Evolutionary conservation across 345 rosid species (phyloP).

Genomic region (Pugionium dolabratum): DNA sequence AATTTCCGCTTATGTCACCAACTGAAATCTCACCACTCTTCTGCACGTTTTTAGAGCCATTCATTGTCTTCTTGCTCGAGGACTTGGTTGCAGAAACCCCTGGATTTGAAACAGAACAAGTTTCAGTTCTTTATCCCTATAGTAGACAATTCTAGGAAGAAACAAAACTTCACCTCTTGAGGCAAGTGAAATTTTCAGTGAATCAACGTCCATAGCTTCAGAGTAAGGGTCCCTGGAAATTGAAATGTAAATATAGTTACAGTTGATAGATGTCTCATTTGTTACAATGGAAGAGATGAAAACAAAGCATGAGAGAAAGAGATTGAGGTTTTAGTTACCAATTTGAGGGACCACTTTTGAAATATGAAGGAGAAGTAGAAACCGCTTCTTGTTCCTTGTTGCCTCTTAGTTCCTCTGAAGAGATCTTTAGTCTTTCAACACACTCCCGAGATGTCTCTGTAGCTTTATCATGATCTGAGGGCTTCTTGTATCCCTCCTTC

Average conservation of each 20-base stretch:
- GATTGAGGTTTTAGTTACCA: slow-evolving; percentile 22
- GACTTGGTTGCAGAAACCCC: slow-evolving; percentile 12
- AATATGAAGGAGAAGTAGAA: not conserved
- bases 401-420: slow-evolving; percentile 26
- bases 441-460: slow-evolving; percentile 35
- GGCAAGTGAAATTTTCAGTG: slow-evolving; percentile 38
- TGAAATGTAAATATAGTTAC: not conserved
- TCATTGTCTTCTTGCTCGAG: slow-evolving; percentile 27
- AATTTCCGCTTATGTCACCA: slow-evolving; percentile 16
- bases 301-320: not conserved
- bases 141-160: not conserved
- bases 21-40: slow-evolving; percentile 11
- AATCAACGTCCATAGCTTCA: slow-evolving; percentile 42
- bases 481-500: slow-evolving; percentile 27
- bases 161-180: slow-evolving; percentile 27
- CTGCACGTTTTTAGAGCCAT: not conserved
- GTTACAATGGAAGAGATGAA: not conserved
- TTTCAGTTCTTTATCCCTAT: too few species aligned
- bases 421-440: slow-evolving; percentile 35
- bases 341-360: too few species aligned
- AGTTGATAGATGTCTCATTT: too few species aligned
- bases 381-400: slow-evolving; percentile 22
- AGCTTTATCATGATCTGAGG: not conserved
- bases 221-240: slow-evolving; percentile 38
- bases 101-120: not conserved